Evolutionary conservation across 2,329 filamentous ascomycete genomes (phyloP).

Genomic region (Hypoxylon sp.): DNA sequence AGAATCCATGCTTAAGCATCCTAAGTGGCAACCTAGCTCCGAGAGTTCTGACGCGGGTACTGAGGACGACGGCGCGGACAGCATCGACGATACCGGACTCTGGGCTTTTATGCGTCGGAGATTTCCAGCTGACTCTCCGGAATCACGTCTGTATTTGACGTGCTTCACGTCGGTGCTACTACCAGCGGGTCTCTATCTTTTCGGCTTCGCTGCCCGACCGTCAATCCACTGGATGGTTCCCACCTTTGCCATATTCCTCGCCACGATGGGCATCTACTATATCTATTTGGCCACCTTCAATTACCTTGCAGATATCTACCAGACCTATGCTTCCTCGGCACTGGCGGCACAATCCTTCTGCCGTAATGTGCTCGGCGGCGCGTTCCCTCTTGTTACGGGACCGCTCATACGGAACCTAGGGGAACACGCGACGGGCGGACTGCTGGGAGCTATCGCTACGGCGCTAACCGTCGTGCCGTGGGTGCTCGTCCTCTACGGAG

Average conservation of each 20-base stretch:
- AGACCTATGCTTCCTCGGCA: conserved; percentile 85
- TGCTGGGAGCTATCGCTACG: conserved; percentile 79
- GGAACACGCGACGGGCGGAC: conserved; percentile 75
- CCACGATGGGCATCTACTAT: conserved; percentile 87
- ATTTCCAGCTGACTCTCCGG: conserved; percentile 70
- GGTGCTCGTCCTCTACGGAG: conserved; percentile 83
- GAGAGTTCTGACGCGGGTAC: conserved; percentile 48
- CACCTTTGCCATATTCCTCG: conserved; percentile 74
- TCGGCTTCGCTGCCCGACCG: conserved; percentile 75
- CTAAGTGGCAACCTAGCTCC: conserved; percentile 52
- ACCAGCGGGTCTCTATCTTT: conserved; percentile 84
- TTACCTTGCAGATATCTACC: conserved; percentile 90
- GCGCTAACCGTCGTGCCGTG: conserved; percentile 85
- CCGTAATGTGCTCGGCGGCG: conserved; percentile 83
- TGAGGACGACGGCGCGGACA: conserved; percentile 42
- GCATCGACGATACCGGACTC: conserved; percentile 49
- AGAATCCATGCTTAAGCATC: conserved; percentile 70
- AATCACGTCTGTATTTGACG: conserved; percentile 84
- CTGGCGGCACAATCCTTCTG: conserved; percentile 89
- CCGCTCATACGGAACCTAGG: conserved; percentile 80
- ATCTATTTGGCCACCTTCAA: conserved; percentile 93
- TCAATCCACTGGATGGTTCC: conserved; percentile 79
- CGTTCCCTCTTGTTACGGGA: conserved; percentile 81
- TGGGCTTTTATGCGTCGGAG: conserved; percentile 60
- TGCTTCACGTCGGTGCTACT: conserved; percentile 81